These are phyloP conservation scores for Biscogniauxia sp. DNA, from an alignment of 2,329 filamentous ascomycete genomes.

Conservation along the genomic window DNA sequence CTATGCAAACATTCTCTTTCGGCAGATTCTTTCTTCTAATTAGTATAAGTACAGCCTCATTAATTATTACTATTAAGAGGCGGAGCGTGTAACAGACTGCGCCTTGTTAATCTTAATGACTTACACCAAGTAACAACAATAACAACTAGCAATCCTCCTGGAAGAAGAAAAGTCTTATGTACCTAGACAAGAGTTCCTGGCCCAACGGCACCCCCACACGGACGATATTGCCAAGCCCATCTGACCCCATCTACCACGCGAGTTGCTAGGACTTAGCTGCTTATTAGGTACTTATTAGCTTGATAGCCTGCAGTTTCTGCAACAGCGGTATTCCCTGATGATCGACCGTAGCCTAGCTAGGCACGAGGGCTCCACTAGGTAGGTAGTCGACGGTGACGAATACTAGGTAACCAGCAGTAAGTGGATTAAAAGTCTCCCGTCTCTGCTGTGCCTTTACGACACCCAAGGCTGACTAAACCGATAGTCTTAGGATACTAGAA, in stretches of 20 bases:
- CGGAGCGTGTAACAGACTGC: not conserved
- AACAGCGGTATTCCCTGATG: not conserved
- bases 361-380: not conserved
- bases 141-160: not conserved
- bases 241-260: slow-evolving; percentile 23
- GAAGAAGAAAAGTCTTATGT: not conserved
- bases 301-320: not conserved
- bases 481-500: not conserved
- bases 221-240: slow-evolving; percentile 19
- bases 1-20: not conserved
- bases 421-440: not conserved
- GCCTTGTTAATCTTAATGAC: not conserved
- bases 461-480: not conserved
- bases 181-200: not conserved
- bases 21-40: not conserved
- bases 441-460: not conserved
- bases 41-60: not conserved
- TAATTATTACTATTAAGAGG: not conserved
- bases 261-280: slow-evolving; percentile 18
- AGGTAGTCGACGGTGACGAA: not conserved
- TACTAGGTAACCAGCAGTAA: not conserved
- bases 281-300: slow-evolving; percentile 1
- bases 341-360: not conserved
- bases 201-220: slow-evolving; percentile 18
- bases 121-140: not conserved